Base-by-base conservation (phyloP, 2,329 filamentous ascomycete species). In the Pyrenophora graminea region DNA sequence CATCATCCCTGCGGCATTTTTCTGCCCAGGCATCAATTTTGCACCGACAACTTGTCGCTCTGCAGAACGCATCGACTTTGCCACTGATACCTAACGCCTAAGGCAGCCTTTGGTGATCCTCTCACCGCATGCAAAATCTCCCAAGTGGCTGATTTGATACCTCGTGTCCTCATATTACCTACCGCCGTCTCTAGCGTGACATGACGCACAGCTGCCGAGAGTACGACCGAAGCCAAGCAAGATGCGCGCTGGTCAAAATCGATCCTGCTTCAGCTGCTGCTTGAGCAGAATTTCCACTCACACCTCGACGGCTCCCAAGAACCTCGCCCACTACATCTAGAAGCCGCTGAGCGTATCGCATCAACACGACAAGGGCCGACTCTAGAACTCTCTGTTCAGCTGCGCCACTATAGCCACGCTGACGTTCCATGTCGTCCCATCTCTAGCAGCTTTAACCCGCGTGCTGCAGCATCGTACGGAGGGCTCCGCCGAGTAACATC, bases 281-380 rank as follows among this genome's bases (percentile, higher is more conserved):
- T 51, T 48, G 48, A 51, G 48, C 48, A 51, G 48, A 51, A 51
- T 48, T 51, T 51, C 48, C 33, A 48, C 33, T 44, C 25, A 38
- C 33, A 48, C 34, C n/a, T 25, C 25, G 42, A 21, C 38, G 19
- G 33, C 27, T 39, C 33, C 25, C 25, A 19, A 38, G 17, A n/a
- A 15, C 23, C 23, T 9, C 39, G 15, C 30, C 30, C 33, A 21
- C 33, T 3, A 30, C 45, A 36, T 30, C 17, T 27, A 31, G 18
- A 38, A 10, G 13, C 10, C 10, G n/a, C 15, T 42, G 25, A 27
- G 21, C 15, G 15, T 42, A 32, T 51, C 27, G 32, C 23, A 44
- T 41, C 27, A 41, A 23, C 21, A 30, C 38, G 43, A 38, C 43
- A 10, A 31, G 36, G 25, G 25, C 18, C 21, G 36, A 25, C 27